Evolutionary conservation across 352 stramenopile species (phyloP).

Genomic region (Phytophthora rubi): DNA sequence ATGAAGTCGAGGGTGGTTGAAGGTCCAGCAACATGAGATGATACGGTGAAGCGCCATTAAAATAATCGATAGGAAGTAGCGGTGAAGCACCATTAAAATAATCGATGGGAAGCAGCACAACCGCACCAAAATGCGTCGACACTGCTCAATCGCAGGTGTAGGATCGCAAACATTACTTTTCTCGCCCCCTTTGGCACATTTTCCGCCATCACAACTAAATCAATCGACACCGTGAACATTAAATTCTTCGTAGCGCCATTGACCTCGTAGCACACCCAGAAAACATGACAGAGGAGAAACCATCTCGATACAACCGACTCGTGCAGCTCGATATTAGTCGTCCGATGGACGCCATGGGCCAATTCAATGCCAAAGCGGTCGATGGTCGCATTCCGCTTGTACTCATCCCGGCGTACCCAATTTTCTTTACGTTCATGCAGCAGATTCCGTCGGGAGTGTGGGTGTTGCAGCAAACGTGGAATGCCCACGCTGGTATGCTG

Average conservation of each 20-base stretch:
- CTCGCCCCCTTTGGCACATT: background rate
- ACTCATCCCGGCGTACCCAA: conserved; percentile 52
- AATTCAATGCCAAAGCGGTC: conserved; percentile 52
- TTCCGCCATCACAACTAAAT: background rate
- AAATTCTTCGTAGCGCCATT: background rate
- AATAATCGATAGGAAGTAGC: background rate
- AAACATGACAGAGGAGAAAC: conserved; percentile 14
- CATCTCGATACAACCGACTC: conserved; percentile 41
- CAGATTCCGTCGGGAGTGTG: conserved; percentile 61
- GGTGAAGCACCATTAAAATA: background rate
- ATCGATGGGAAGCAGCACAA: background rate
- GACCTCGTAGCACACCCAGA: background rate
- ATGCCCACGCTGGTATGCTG: conserved; percentile 70
- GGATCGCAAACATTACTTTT: conserved; percentile 3
- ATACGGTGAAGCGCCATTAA: background rate
- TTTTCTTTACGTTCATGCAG: conserved; percentile 51
- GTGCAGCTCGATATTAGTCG: conserved; percentile 52
- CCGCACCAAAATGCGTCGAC: background rate
- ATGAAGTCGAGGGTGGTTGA: background rate
- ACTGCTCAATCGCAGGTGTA: background rate
- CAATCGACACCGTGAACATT: background rate
- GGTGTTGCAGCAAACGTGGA: conserved; percentile 83
- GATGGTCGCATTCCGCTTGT: conserved; percentile 60
- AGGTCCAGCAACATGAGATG: background rate
- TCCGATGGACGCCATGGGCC: conserved; percentile 47